These are phyloP conservation scores for Meyerozyma athensensis DNA, from an alignment of 1,139 yeast species.

Conservation along the genomic window DNA sequence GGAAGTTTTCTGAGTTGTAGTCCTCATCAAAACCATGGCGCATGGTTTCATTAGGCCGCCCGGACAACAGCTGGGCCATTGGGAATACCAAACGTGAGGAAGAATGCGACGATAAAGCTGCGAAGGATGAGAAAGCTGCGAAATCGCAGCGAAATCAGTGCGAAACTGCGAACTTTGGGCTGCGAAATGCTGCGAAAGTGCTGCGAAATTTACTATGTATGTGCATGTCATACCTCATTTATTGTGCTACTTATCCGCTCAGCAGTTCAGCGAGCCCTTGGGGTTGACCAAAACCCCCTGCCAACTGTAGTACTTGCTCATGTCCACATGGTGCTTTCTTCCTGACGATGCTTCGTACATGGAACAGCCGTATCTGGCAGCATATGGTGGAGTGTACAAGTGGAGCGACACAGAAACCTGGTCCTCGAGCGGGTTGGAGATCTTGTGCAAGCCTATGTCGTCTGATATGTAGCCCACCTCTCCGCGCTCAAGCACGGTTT, in stretches of 20 bases:
- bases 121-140: too few relatives aligned
- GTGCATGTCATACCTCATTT: not conserved
- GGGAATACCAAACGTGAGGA: not conserved
- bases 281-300: slow-evolving; percentile 44
- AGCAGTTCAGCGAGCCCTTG: slow-evolving; percentile 9
- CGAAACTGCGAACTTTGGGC: too few relatives aligned
- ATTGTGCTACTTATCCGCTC: not conserved
- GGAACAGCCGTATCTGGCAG: slow-evolving; percentile 62
- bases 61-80: not conserved
- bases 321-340: slow-evolving; percentile 50
- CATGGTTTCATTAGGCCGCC: slow-evolving; percentile 40
- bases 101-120: not conserved
- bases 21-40: slow-evolving; percentile 84
- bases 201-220: too few relatives aligned
- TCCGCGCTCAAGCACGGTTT: slow-evolving; percentile 35
- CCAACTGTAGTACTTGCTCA: slow-evolving; percentile 62
- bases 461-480: slow-evolving; percentile 68
- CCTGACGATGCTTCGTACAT: slow-evolving; percentile 55
- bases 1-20: slow-evolving; percentile 56
- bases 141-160: too few relatives aligned
- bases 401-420: slow-evolving; percentile 65
- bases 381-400: slow-evolving; percentile 76
- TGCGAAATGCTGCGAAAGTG: too few relatives aligned
- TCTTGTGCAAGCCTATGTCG: slow-evolving; percentile 61
- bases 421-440: slow-evolving; percentile 45